Percentiles rank a stretch among this genome's conserved stretches.
phyloP scores from a whole-genome alignment of 495 filamentous ascomycete species.

The Penicillium manginii region DNA sequence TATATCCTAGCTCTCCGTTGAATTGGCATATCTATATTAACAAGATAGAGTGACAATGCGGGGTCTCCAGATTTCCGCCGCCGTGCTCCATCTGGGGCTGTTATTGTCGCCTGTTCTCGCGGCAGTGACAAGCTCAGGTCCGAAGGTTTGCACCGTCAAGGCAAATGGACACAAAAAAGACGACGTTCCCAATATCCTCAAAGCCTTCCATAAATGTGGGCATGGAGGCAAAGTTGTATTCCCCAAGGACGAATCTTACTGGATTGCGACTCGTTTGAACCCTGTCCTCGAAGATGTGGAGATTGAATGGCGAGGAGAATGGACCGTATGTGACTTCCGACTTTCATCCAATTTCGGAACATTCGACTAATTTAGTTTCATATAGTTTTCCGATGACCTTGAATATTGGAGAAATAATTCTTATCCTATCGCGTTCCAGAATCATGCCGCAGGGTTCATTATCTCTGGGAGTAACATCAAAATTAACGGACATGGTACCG shows the following conservation, averaged over 20 bases:
- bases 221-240: slow-evolving; percentile 57
- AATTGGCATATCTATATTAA: too few relatives aligned
- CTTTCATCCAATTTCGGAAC: not conserved
- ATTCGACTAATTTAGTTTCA: not conserved
- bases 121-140: not conserved
- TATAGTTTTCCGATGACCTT: slow-evolving; percentile 54
- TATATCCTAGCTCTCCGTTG: not conserved
- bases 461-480: slow-evolving; percentile 54
- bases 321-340: slow-evolving; percentile 39
- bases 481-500: slow-evolving; percentile 54
- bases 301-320: slow-evolving; percentile 53
- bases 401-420: slow-evolving; percentile 59
- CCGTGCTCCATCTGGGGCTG: slow-evolving; percentile 8
- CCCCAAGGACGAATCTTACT: slow-evolving; percentile 52
- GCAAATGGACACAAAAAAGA: slow-evolving; percentile 36
- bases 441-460: slow-evolving; percentile 58
- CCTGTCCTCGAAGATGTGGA: slow-evolving; percentile 48
- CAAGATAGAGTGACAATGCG: slow-evolving; percentile 1
- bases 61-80: not conserved
- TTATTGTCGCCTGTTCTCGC: not conserved
- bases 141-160: slow-evolving; percentile 33
- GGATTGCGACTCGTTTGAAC: slow-evolving; percentile 53
- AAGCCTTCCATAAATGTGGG: slow-evolving; percentile 54
- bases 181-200: slow-evolving; percentile 54
- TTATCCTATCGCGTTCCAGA: slow-evolving; percentile 59